Evolutionary conservation across 768 basidiomycete species (phyloP), one percentile per base, ranked within the genome.

Genomic region (Leccinum disarticulatum): DNA sequence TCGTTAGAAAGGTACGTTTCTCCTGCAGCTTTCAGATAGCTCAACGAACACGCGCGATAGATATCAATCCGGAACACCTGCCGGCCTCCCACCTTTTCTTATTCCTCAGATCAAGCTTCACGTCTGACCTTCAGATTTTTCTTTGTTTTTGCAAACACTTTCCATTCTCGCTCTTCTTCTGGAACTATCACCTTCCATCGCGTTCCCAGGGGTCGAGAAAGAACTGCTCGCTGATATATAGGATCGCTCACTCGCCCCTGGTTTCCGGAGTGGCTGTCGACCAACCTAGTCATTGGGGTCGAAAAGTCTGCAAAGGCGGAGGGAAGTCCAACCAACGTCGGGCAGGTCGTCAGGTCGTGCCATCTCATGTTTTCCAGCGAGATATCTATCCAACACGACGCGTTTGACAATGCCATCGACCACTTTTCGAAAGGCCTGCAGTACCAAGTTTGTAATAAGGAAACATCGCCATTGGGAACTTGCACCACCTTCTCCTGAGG

Each of bases 121-220:
- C 73, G 73, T 98, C 58, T 83, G 86, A 27, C 86, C 85, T 3
- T 73, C 83, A 4, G 94, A 96, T 67, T 88, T 95, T 49, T 81
- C 88, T 14, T 79, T 93, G 3, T 83, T 95, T 11, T 85, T 91
- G 0, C 87, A 91, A 63, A 81, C 88, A 0, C 75, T 93, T 30
- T 78, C 78, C 30, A 84, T 87, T 28, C 72, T 91, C 17, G 82
- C 90, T 14, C 73, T 90, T 22, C 81, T 93, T 31, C 77, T 93
- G 11, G 83, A 88, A 65, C 70, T 88, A 6, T 80, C 88, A 0
- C 91, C 91, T 3, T 66, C 73, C 6, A 73, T 77, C 35, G 87
- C 89, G 0, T 94, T 90, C 81, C 89, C 88, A 0, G 84, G 84
- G 61, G 84, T 92, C n/a, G 92, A 94, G 70, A 78, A 77, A n/a